These are phyloP conservation scores for Pseudogymnoascus sp. DNA, from an alignment of 2,329 filamentous ascomycete species.

Conservation along the genomic window DNA sequence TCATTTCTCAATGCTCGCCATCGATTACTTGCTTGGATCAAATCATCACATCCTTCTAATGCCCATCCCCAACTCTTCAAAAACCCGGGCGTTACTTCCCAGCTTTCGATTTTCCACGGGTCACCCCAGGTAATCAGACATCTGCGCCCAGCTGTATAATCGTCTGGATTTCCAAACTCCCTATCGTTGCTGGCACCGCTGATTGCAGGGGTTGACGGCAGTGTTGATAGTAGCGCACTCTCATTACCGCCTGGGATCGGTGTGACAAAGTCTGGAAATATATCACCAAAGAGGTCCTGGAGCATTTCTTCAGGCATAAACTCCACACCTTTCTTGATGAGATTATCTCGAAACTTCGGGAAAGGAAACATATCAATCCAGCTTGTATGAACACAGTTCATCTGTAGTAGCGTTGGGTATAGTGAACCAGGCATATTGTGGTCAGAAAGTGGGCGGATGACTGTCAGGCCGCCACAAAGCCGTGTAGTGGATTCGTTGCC, in stretches of 20 bases:
- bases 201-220: background rate
- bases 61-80: slow-evolving; percentile 1
- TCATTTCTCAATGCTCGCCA: slow-evolving; percentile 10
- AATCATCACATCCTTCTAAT: slow-evolving; percentile 8
- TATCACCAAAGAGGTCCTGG: slow-evolving; percentile 16
- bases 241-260: background rate
- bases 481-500: background rate
- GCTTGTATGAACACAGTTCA: slow-evolving; percentile 17
- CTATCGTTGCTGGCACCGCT: background rate
- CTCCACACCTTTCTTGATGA: background rate
- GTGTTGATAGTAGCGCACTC: slow-evolving; percentile 7
- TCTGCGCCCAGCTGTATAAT: slow-evolving; percentile 1
- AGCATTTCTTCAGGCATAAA: slow-evolving; percentile 12
- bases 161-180: background rate
- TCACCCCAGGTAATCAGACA: slow-evolving; percentile 11
- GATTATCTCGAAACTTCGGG: slow-evolving; percentile 17
- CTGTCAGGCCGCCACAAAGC: slow-evolving; percentile 16
- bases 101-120: background rate
- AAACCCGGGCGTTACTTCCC: slow-evolving; percentile 10
- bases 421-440: slow-evolving; percentile 15
- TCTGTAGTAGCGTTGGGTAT: slow-evolving; percentile 17
- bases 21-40: slow-evolving; percentile 10
- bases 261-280: slow-evolving; percentile 14
- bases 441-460: slow-evolving; percentile 12
- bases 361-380: slow-evolving; percentile 23